phyloP scores from a whole-genome alignment of 768 basidiomycete genomes.

The Termitomyces sp. region DNA sequence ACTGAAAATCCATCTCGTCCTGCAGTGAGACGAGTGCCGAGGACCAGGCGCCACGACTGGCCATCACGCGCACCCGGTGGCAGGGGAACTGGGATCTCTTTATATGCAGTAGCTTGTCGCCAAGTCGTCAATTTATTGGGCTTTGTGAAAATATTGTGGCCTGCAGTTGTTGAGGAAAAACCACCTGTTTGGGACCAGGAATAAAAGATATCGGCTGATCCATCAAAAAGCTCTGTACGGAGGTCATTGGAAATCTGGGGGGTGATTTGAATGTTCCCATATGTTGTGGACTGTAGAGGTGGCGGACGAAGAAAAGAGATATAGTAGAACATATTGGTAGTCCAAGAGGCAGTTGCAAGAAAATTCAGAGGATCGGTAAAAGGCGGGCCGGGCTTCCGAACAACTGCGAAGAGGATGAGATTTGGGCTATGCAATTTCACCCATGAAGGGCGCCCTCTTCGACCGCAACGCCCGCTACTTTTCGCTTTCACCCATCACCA shows the following conservation, averaged over 20 bases:
- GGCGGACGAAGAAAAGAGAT: slow-evolving; percentile 89
- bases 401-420: background rate
- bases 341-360: background rate
- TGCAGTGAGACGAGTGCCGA: slow-evolving; percentile 37
- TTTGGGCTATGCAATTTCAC: too few species aligned
- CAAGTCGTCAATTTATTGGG: slow-evolving; percentile 73
- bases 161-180: slow-evolving; percentile 4
- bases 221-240: slow-evolving; percentile 67
- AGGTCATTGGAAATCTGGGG: slow-evolving; percentile 91
- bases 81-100: slow-evolving; percentile 63
- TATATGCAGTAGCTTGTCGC: slow-evolving; percentile 67
- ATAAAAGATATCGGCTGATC: slow-evolving; percentile 64
- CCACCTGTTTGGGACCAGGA: slow-evolving; percentile 45
- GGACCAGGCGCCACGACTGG: slow-evolving; percentile 63
- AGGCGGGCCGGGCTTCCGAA: slow-evolving; percentile 8
- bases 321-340: slow-evolving; percentile 40
- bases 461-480: too few species aligned
- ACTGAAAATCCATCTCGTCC: slow-evolving; percentile 18
- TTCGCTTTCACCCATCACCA: too few species aligned
- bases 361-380: background rate
- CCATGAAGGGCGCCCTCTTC: too few species aligned
- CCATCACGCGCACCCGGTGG: slow-evolving; percentile 52
- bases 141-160: slow-evolving; percentile 30
- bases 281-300: slow-evolving; percentile 46
- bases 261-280: slow-evolving; percentile 54